Conservation (phyloP, 208 protist species). For the Zelonia costaricensis region DNA sequence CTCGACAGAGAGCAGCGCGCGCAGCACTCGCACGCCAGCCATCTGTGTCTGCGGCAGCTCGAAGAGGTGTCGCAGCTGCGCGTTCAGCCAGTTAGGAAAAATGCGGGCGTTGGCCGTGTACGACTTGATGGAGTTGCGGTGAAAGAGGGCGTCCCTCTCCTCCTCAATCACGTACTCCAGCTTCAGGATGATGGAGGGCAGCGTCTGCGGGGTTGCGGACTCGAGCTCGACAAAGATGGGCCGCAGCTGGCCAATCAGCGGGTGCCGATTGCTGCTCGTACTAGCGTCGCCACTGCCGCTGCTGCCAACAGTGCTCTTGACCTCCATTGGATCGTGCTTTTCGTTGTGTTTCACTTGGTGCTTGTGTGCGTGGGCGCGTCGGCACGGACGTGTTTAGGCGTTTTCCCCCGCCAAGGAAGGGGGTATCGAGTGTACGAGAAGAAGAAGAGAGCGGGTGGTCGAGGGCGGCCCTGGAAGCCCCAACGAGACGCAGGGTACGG, state of each 20-base stretch:
- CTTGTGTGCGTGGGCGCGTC: neutral
- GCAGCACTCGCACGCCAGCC: conserved; percentile 68
- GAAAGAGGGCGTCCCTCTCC: conserved; percentile 81
- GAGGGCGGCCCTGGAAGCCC: too few relatives aligned
- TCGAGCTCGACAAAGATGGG: conserved; percentile 83
- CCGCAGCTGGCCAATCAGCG: conserved; percentile 82
- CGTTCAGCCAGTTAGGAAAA: conserved; percentile 73
- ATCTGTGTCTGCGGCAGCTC: conserved; percentile 54
- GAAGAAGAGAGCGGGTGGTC: too few relatives aligned
- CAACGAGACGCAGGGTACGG: too few relatives aligned
- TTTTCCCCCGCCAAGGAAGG: too few relatives aligned
- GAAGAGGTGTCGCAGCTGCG: conserved; percentile 75
- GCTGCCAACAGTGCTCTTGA: conserved; percentile 10
- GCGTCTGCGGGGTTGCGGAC: conserved; percentile 31
- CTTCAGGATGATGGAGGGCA: conserved; percentile 78
- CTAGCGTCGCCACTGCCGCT: conserved; percentile 10
- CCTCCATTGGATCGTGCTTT: conserved; percentile 9
- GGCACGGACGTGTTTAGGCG: too few relatives aligned
- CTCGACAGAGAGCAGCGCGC: conserved; percentile 68
- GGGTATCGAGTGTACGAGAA: too few relatives aligned
- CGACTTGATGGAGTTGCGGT: conserved; percentile 58
- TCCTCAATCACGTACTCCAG: conserved; percentile 89
- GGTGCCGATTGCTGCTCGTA: conserved; percentile 42
- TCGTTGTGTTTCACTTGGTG: neutral
- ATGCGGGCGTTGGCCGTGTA: conserved; percentile 44